phyloP scores from a whole-genome alignment of 805 yeast genomes.

The Pichia insulana region DNA sequence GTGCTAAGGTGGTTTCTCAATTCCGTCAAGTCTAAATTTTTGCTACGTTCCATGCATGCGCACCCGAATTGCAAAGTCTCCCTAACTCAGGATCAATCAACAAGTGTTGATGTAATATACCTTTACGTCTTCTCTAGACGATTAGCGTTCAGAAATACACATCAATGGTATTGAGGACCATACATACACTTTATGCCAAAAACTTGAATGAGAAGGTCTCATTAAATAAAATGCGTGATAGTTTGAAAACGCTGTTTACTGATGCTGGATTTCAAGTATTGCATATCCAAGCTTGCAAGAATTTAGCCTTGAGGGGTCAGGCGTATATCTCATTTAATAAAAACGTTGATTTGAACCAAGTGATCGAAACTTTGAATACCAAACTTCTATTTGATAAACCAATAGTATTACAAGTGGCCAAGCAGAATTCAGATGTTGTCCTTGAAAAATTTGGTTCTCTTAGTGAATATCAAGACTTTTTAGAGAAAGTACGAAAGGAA shows the following conservation, averaged over 20 bases:
- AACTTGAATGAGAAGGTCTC: conserved; percentile 67
- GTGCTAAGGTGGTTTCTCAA: no score
- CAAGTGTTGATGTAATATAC: no score
- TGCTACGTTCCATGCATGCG: no score
- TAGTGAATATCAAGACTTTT: conserved; percentile 13
- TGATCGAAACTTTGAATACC: conserved; percentile 36
- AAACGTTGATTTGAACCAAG: conserved; percentile 35
- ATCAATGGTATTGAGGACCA: not conserved
- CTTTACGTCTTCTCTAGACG: no score
- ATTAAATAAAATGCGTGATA: conserved; percentile 37
- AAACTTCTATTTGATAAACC: conserved; percentile 38
- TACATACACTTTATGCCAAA: conserved; percentile 34
- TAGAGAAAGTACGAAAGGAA: conserved; percentile 9
- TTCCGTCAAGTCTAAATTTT: no score
- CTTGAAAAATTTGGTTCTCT: conserved; percentile 6
- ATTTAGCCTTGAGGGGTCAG: conserved; percentile 68
- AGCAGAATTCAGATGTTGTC: conserved; percentile 35
- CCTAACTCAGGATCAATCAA: no score
- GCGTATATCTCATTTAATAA: conserved; percentile 60
- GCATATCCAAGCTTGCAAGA: conserved; percentile 48
- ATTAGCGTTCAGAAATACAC: no score
- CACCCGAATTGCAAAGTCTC: no score
- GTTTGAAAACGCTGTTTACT: conserved; percentile 35
- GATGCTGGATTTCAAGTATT: conserved; percentile 37
- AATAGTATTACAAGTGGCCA: conserved; percentile 37